Conservation (phyloP, 805 yeast genomes). For the Barnettozyma sucrosica region DNA sequence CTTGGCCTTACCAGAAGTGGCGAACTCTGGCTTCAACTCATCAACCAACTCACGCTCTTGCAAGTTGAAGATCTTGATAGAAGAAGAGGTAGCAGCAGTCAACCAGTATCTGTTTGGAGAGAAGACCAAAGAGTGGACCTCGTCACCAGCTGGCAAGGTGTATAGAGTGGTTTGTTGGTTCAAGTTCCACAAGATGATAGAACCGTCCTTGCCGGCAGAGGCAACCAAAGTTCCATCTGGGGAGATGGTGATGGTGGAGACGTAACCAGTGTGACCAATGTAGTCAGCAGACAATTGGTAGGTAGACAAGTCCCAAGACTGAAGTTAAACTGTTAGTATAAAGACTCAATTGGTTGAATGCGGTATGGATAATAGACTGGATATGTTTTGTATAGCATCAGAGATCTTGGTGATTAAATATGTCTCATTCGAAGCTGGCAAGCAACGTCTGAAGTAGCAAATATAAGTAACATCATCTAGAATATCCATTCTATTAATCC, state of each 20-base stretch:
- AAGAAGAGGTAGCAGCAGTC: constrained; percentile 97
- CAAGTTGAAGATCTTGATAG: constrained; percentile 97
- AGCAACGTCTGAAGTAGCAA: constrained; percentile 98
- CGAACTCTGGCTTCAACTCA: constrained; percentile 97
- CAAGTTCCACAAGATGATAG: constrained; percentile 97
- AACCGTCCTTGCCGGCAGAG: constrained; percentile 99
- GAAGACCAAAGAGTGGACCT: constrained; percentile 97
- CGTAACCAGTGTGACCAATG: constrained; percentile 99
- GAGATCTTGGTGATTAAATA: constrained; percentile 97
- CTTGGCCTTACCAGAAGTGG: constrained; percentile 81
- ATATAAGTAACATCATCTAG: constrained; percentile 78
- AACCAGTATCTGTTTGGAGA: constrained; percentile 99
- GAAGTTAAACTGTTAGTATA: constrained; percentile 41
- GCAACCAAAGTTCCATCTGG: constrained; percentile 99
- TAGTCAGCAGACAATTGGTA: constrained; percentile 89
- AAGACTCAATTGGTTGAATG: too few species aligned
- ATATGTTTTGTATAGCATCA: constrained; percentile 42
- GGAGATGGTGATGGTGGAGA: constrained; percentile 92
- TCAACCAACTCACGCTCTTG: constrained; percentile 91
- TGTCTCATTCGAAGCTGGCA: constrained; percentile 85
- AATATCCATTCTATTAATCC: constrained; percentile 3
- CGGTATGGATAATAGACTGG: neutral
- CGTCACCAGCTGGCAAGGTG: constrained; percentile 93
- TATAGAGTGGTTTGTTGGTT: constrained; percentile 77
- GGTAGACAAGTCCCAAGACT: constrained; percentile 93